Evolutionary conservation across 192 early-diverging fungal genomes (phyloP), one percentile per base, ranked within the genome.

Genomic region (Backusella tarrabulga): DNA sequence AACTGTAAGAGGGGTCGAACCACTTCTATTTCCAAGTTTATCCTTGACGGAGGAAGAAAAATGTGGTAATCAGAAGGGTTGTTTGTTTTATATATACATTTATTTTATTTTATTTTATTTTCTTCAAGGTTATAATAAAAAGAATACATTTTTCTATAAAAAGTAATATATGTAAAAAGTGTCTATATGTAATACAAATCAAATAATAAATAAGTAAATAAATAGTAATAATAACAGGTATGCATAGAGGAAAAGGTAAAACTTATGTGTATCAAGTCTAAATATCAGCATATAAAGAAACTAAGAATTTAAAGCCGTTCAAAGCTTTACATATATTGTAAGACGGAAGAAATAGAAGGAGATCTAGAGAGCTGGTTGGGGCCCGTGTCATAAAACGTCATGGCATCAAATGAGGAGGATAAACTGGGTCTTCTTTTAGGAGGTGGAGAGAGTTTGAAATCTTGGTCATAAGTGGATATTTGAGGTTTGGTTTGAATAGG

Each of bases 361-460:
- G 50, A 60, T 40, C 34, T 60, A 15, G 54, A 36, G 14, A 73
- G 34, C 21, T 34, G 34, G 35, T 29, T 73, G 26, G 35, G 35
- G 4, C 19, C 19, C 26, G 72, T 36, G 34, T 38, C 26, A 60
- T 60, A 73, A 60, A 34, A 60, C 15, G 71, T 34, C 41, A 72
- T 29, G 21, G 71, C 21, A 32, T 72, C 71, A 72, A 72, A 72
- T 26, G 36, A 36, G 29, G 36, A 29, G 32, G 71, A 46, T 19
- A 72, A 34, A 50, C 71, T 72, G 15, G 42, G 15, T 36, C 72
- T 50, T 73, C 72, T 56, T 38, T 74, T 66, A 26, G 56, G 73
- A 66, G 38, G 36, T 38, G 73, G 52, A 29, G 73, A 74, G 6
- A 41, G 34, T 29, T 74, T n/a, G 34, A 66, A 63, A 41, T 66